Conservation (phyloP, 1,284 basidiomycete genomes). For the Gymnopus androsaceus region DNA sequence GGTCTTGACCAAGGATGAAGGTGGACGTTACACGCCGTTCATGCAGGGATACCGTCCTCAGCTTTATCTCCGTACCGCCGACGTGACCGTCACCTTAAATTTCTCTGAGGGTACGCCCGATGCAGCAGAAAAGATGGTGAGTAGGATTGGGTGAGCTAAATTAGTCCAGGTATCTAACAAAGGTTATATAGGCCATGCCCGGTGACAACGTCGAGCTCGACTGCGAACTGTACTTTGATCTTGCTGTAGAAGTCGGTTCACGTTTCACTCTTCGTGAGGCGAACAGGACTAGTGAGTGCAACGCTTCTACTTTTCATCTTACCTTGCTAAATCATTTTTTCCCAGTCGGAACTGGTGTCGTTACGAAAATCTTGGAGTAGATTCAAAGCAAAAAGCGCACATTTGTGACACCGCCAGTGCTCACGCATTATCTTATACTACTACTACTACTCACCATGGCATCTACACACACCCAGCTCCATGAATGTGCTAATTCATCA, state of each 20-base stretch:
- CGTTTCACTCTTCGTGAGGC: slow-evolving; percentile 98
- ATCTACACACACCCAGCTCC: slow-evolving; percentile 26
- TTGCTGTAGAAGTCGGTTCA: slow-evolving; percentile 90
- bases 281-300: slow-evolving; percentile 83
- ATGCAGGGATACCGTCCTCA: slow-evolving; percentile 96
- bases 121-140: slow-evolving; percentile 81
- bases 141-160: too few relatives aligned
- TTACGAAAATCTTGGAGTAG: slow-evolving; percentile 76
- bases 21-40: slow-evolving; percentile 98
- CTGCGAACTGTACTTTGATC: slow-evolving; percentile 83
- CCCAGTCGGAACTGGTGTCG: slow-evolving; percentile 86
- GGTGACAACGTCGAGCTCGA: slow-evolving; percentile 98
- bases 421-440: slow-evolving; percentile 6
- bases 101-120: slow-evolving; percentile 86
- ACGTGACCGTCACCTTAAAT: slow-evolving; percentile 84
- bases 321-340: too few relatives aligned
- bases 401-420: neutral
- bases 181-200: slow-evolving; percentile 80
- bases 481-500: slow-evolving; percentile 13
- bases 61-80: slow-evolving; percentile 94
- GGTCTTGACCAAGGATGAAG: slow-evolving; percentile 95
- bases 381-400: neutral
- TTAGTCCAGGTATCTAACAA: slow-evolving; percentile 12
- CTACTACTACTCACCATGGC: slow-evolving; percentile 8
- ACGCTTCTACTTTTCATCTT: slow-evolving; percentile 1